phyloP scores from a whole-genome alignment of 768 basidiomycete genomes.

The Lyophyllum shimeji region DNA sequence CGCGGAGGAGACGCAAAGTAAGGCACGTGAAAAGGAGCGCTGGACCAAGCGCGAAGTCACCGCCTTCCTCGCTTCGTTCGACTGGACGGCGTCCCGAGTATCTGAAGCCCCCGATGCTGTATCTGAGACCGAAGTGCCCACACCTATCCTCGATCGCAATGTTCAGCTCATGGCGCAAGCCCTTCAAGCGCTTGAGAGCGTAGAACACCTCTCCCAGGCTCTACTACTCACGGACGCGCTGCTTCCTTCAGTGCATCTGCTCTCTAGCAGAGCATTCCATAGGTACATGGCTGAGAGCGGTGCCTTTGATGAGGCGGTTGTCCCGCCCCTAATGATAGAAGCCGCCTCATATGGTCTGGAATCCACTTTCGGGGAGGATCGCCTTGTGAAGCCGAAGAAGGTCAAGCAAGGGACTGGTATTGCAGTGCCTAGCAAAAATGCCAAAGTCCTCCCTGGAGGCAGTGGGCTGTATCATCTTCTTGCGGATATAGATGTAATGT shows the following conservation, averaged over 20 bases:
- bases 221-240: constrained; percentile 53
- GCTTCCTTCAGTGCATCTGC: constrained; percentile 42
- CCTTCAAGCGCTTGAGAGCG: constrained; percentile 54
- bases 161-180: constrained; percentile 70
- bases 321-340: constrained; percentile 41
- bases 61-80: constrained; percentile 57
- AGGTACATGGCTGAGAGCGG: constrained; percentile 37
- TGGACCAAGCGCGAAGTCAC: constrained; percentile 68
- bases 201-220: constrained; percentile 61
- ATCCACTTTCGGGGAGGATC: constrained; percentile 49
- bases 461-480: constrained; percentile 42
- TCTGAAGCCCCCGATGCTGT: not conserved
- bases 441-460: constrained; percentile 6
- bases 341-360: constrained; percentile 47
- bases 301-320: constrained; percentile 16
- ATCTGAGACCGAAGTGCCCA: constrained; percentile 17
- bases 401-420: constrained; percentile 18
- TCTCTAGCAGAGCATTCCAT: constrained; percentile 68
- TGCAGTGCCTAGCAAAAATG: not conserved
- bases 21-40: constrained; percentile 62
- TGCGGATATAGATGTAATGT: constrained; percentile 26
- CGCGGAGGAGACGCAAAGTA: constrained; percentile 48
- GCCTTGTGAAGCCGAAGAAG: constrained; percentile 32
- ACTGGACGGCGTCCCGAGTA: constrained; percentile 19
- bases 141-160: constrained; percentile 54